A percentile compares a stretch with the other conserved stretches of the same genome.
These are phyloP conservation scores for Ustilago shanxiensis DNA, from an alignment of 1,284 basidiomycete species.

Conservation along the genomic window DNA sequence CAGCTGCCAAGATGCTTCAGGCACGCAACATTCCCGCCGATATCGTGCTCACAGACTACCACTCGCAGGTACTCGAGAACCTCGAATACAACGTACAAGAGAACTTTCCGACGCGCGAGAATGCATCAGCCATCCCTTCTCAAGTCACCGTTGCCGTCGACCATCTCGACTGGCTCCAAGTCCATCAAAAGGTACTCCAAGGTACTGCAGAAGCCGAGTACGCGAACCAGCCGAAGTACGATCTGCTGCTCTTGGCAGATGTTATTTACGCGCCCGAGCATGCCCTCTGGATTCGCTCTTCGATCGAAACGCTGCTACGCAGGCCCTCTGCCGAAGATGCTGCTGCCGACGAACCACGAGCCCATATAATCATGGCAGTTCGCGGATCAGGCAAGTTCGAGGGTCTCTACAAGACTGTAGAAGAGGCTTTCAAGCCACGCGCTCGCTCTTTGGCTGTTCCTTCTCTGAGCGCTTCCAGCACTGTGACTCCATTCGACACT, in stretches of 20 bases:
- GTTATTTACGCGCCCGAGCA: slow-evolving; percentile 51
- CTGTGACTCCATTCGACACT: slow-evolving; percentile 31
- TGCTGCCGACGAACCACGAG: slow-evolving; percentile 11
- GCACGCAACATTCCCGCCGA: slow-evolving; percentile 12
- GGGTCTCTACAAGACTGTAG: slow-evolving; percentile 38
- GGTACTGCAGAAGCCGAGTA: background rate
- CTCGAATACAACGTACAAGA: slow-evolving; percentile 35
- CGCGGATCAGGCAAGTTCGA: slow-evolving; percentile 48
- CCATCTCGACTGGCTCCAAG: slow-evolving; percentile 42
- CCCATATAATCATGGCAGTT: slow-evolving; percentile 51
- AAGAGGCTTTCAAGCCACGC: slow-evolving; percentile 35
- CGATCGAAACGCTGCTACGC: slow-evolving; percentile 37
- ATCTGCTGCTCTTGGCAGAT: slow-evolving; percentile 44
- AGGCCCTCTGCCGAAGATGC: slow-evolving; percentile 6
- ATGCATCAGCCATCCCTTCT: background rate
- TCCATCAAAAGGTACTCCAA: slow-evolving; percentile 22
- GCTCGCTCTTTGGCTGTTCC: slow-evolving; percentile 7
- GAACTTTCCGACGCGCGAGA: slow-evolving; percentile 16
- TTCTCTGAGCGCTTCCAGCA: slow-evolving; percentile 27
- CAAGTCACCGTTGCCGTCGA: slow-evolving; percentile 33
- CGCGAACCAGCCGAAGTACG: slow-evolving; percentile 17
- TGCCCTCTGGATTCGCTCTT: slow-evolving; percentile 46
- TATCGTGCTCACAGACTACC: slow-evolving; percentile 54
- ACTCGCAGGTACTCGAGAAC: slow-evolving; percentile 41
- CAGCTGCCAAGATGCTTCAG: slow-evolving; percentile 34